phyloP scores from a whole-genome alignment of 2,329 filamentous ascomycete species.

The Pseudogymnoascus sp. region DNA sequence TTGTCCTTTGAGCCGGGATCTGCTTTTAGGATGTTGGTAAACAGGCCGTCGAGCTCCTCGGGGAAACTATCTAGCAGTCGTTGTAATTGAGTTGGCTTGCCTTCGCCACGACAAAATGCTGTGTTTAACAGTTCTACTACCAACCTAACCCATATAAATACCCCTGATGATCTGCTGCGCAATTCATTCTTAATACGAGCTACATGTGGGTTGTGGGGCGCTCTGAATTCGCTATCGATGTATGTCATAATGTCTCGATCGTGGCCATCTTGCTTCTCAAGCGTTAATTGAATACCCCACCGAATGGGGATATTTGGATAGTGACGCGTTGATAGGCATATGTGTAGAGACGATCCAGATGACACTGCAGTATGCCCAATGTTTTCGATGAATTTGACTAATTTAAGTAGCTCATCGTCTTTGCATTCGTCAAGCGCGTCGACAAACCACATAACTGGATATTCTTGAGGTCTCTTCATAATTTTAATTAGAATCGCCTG shows the following conservation, averaged over 20 bases:
- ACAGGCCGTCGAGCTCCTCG: slow-evolving; percentile 38
- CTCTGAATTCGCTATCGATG: slow-evolving; percentile 20
- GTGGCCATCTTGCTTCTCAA: slow-evolving; percentile 25
- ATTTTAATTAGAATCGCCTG: background rate
- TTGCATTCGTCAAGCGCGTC: slow-evolving; percentile 42
- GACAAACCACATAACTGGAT: slow-evolving; percentile 32
- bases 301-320: slow-evolving; percentile 24
- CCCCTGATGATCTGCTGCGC: slow-evolving; percentile 19
- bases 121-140: slow-evolving; percentile 35
- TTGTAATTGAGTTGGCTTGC: background rate
- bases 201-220: slow-evolving; percentile 14
- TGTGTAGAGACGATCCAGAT: slow-evolving; percentile 11
- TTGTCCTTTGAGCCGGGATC: slow-evolving; percentile 37
- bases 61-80: slow-evolving; percentile 26
- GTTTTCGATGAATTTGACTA: slow-evolving; percentile 26
- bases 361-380: slow-evolving; percentile 17
- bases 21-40: slow-evolving; percentile 43
- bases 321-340: slow-evolving; percentile 25
- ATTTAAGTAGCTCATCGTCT: slow-evolving; percentile 28
- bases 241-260: slow-evolving; percentile 24
- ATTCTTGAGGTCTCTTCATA: background rate
- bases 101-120: slow-evolving; percentile 28
- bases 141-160: slow-evolving; percentile 25
- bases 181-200: slow-evolving; percentile 18
- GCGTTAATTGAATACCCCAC: slow-evolving; percentile 19